Evolutionary conservation across 257 asterid genomes (phyloP).

Genomic region (Linaria vulgaris): DNA sequence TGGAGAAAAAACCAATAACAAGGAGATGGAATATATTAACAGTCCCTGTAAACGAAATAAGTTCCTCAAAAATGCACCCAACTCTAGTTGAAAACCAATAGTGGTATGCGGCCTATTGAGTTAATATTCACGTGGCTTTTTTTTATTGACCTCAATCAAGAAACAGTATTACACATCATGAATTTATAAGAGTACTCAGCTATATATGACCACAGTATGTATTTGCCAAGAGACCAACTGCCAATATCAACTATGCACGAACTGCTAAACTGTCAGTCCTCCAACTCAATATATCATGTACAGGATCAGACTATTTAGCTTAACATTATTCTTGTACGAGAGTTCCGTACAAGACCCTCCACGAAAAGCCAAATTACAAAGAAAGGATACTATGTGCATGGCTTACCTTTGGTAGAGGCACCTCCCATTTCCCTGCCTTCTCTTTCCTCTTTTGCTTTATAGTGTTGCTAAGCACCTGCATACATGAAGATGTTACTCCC

Average conservation of each 20-base stretch:
- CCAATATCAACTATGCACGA: background rate
- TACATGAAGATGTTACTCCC: constrained; percentile 14
- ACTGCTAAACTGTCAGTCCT: background rate
- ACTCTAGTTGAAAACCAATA: background rate
- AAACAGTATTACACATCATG: background rate
- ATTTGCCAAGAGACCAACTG: background rate
- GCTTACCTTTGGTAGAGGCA: constrained; percentile 92
- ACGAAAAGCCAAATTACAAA: constrained; percentile 7
- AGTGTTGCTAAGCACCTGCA: constrained; percentile 88
- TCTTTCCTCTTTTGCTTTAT: constrained; percentile 95
- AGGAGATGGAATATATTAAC: too few species aligned
- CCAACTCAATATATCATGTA: background rate
- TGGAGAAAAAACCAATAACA: too few species aligned
- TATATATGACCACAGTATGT: background rate
- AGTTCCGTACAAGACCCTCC: background rate
- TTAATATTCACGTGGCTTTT: background rate
- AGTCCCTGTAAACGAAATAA: too few species aligned
- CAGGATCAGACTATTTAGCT: background rate
- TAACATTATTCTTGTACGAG: background rate
- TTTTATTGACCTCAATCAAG: background rate
- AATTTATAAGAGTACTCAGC: background rate
- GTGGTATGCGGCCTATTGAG: background rate
- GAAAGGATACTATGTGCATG: background rate
- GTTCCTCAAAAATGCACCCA: too few species aligned
- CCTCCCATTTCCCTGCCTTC: constrained; percentile 99